phyloP scores from a whole-genome alignment of 345 rosid species.

The Citrus australasica region DNA sequence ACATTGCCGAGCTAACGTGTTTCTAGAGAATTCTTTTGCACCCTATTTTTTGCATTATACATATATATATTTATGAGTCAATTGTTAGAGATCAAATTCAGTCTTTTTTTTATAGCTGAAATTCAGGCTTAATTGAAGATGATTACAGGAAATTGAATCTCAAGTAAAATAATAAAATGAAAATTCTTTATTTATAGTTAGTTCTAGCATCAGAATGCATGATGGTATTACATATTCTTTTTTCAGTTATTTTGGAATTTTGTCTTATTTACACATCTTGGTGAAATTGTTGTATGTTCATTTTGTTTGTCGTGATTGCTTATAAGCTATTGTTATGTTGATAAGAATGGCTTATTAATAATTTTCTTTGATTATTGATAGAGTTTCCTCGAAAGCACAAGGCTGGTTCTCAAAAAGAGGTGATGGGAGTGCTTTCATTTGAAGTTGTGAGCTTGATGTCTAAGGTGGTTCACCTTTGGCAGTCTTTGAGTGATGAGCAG shows the following conservation, averaged over 20 bases:
- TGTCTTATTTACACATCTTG: background rate
- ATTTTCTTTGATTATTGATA: constrained; percentile 2
- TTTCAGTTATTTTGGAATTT: background rate
- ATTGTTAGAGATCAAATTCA: background rate
- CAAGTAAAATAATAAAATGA: background rate
- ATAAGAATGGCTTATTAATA: constrained; percentile 7
- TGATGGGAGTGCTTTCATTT: constrained; percentile 75
- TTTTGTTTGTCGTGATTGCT: background rate
- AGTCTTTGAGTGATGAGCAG: constrained; percentile 79
- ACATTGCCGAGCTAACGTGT: background rate
- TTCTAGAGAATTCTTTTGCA: too few species aligned
- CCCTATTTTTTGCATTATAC: background rate
- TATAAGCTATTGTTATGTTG: constrained; percentile 1
- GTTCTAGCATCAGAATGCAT: background rate
- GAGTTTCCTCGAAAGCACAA: constrained; percentile 51
- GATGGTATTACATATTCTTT: background rate
- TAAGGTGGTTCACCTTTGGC: constrained; percentile 87
- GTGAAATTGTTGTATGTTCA: background rate
- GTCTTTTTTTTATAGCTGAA: background rate
- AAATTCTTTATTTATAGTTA: background rate
- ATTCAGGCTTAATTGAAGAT: background rate
- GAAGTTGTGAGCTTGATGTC: constrained; percentile 90
- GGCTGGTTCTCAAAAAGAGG: constrained; percentile 49
- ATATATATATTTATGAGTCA: background rate
- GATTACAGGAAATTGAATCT: background rate